Base-by-base conservation (phyloP, 805 yeast genomes). In the Brettanomyces sp. region DNA sequence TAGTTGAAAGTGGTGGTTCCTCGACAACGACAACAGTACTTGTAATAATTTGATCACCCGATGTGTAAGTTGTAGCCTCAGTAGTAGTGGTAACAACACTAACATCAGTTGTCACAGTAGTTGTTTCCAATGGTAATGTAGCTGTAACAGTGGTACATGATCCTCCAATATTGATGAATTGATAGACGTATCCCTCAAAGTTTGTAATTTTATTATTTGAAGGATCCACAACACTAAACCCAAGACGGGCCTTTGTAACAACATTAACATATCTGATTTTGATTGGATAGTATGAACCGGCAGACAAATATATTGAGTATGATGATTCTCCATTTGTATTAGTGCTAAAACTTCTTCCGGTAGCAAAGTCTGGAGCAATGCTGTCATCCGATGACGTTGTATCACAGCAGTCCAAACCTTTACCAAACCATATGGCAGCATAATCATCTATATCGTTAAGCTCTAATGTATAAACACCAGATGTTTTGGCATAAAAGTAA, bases 331-430 rank as follows among this genome's bases (percentile, higher is more conserved):
- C 44, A 12, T n/a, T 11, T 2, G 45, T 12, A 11, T 35, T n/a
- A 7, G 45, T 4, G 7, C 33, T 13, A 21, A 32, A 45, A 36
- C 42, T 46, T 18, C 48, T 50, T 13, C 41, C 30, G 7, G 43
- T n/a, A 12, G 49, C 43, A 18, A 43, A 49, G 32, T 28, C 32
- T 2, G 32, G 32, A 47, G 52, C 33, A n/a, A 48, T 39, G 7
- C 48, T 44, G 3, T 39, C 30, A n/a, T 41, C 42, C 7, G 50
- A 41, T 12, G 35, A 30, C 35, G 47, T 48, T 21, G 50, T 34
- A 22, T 52, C 45, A 52, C 69, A 62, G 53, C 76, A 70, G 14
- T 55, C 56, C 30, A 69, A 58, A 7, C 64, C 64, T 24, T 41
- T 41, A 40, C 67, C 67, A 35, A 62, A 47, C 42, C 53, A 56